Evolutionary conservation across 1,284 basidiomycete species (phyloP).

Genomic region (Sanghuangporus weigelae): DNA sequence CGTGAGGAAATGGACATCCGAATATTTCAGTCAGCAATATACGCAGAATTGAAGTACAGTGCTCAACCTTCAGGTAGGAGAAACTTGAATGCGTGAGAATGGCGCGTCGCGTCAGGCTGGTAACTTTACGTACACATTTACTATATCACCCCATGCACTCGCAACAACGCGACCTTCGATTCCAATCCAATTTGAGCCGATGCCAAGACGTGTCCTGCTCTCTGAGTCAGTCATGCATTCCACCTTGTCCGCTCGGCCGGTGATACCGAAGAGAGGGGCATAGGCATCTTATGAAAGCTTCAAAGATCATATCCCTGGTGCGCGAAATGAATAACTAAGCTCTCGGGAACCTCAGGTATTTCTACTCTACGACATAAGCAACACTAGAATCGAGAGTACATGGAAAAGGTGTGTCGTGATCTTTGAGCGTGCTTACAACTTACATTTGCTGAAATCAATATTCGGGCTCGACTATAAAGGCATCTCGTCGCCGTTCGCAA

Average conservation of each 20-base stretch:
- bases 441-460: background rate
- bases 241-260: background rate
- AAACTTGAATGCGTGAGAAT: no score
- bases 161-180: background rate
- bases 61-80: no score
- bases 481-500: conserved; percentile 38
- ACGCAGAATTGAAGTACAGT: no score
- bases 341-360: conserved; percentile 52
- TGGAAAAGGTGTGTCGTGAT: conserved; percentile 41
- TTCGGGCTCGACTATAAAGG: conserved; percentile 34
- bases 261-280: background rate
- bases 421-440: conserved; percentile 43
- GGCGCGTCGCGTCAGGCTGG: no score
- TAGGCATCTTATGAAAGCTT: background rate
- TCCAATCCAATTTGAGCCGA: background rate
- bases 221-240: no score
- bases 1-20: no score
- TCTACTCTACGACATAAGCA: conserved; percentile 51
- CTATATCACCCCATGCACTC: no score
- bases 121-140: no score
- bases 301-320: background rate
- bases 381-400: conserved; percentile 49
- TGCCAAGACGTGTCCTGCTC: background rate
- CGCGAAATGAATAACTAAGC: conserved; percentile 48
- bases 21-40: no score